Base-by-base conservation (phyloP, 345 rosid species). In the Syzygium aromaticum region DNA sequence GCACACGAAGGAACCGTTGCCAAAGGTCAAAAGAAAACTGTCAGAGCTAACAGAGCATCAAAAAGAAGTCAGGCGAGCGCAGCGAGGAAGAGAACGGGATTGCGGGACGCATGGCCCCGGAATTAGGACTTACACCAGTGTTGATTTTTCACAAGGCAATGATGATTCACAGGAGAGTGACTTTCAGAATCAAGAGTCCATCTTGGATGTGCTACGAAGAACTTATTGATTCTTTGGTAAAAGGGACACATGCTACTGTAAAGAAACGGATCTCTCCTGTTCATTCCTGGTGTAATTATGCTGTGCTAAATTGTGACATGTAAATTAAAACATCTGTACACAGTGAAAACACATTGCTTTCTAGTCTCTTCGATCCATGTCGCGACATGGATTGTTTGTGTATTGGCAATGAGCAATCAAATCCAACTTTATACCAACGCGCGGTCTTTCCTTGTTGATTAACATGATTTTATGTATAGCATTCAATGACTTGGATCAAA, bases 61-160 rank as follows among this genome's bases (percentile, higher is more conserved):
- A 64, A 93, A 90, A 84, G 94, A 93, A 90, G 95, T 92, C 22
- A 92, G 94, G 84, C 89, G 91, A 53, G 94, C 93, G 1, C 95
- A 93, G 61, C 94, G 91, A 87, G 95, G 94, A 88, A 89, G 90
- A 86, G 89, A 78, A 83, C 88, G 90, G 91, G 93, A 91, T 78
- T 90, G 94, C 46, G 86, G 88, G 23, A 92, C 92, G 23, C 95
- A 91, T 13, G 94, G 94, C 78, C 94, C 93, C 1, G 93, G 96
- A 51, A 73, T 93, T 77, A 89, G 87, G 52, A 94, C 94, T 63
- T 92, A 93, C 53, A 92, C 95, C 0, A 87, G 61, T 54, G 86
- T 90, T n/a, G 95, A 92, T 89, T 94, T 92, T 86, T 93, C 94
- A 2, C 93, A 90, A 84, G 93, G 92, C 54, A 90, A 92, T 11